A percentile compares a stretch with the other conserved stretches of the same genome.
These are phyloP conservation scores for Ophiosphaerella herpotricha DNA, from an alignment of 2,329 filamentous ascomycete genomes.

Conservation along the genomic window DNA sequence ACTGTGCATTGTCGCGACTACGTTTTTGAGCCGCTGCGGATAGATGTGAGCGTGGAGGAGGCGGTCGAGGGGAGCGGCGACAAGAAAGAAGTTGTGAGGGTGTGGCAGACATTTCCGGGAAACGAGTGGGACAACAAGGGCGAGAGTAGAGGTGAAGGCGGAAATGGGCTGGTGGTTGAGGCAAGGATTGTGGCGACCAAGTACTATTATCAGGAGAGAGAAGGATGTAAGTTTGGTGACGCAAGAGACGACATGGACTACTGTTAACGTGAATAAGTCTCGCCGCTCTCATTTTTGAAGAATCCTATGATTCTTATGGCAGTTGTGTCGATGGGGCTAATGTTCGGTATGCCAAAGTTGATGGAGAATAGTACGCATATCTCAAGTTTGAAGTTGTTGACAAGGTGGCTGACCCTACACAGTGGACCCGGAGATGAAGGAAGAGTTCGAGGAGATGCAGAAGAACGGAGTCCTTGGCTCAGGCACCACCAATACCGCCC, in stretches of 20 bases:
- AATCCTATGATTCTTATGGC: slow-evolving; percentile 97
- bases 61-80: slow-evolving; percentile 35
- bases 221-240: slow-evolving; percentile 66
- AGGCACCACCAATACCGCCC: slow-evolving; percentile 48
- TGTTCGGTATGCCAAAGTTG: slow-evolving; percentile 92
- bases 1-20: slow-evolving; percentile 78
- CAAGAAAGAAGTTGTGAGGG: slow-evolving; percentile 57
- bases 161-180: slow-evolving; percentile 59
- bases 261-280: slow-evolving; percentile 60
- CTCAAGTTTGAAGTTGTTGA: too few species aligned
- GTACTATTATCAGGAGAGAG: slow-evolving; percentile 76
- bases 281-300: slow-evolving; percentile 80
- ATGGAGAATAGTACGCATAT: slow-evolving; percentile 80
- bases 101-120: slow-evolving; percentile 85
- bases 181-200: slow-evolving; percentile 67
- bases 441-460: slow-evolving; percentile 90
- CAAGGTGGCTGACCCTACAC: slow-evolving; percentile 15
- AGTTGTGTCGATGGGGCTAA: slow-evolving; percentile 77
- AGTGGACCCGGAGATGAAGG: slow-evolving; percentile 97
- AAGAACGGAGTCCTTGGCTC: slow-evolving; percentile 69
- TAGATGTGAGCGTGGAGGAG: slow-evolving; percentile 65
- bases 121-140: slow-evolving; percentile 91
- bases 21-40: slow-evolving; percentile 76
- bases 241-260: background rate
- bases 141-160: slow-evolving; percentile 57